A percentile compares a stretch with the other conserved stretches of the same genome.
Conservation (phyloP, 139 green algal genomes). For the Pseudopediastrum boryanum region DNA sequence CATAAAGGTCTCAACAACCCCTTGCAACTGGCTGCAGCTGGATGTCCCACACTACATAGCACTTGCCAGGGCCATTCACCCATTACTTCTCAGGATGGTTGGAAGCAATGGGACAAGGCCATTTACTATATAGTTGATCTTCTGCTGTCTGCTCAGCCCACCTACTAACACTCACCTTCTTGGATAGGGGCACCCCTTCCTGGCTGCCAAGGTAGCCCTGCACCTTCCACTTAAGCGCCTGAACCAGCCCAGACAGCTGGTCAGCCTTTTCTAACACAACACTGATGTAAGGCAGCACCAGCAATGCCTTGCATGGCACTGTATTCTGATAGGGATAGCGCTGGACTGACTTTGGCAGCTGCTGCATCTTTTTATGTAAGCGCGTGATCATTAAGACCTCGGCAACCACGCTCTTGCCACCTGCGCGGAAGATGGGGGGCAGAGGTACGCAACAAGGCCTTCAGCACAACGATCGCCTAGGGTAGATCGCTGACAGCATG, state of each 20-base stretch:
- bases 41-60: too few relatives aligned
- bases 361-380: conserved; percentile 42
- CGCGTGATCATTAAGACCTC: conserved; percentile 76
- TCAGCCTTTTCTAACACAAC: conserved; percentile 71
- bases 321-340: not conserved
- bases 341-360: not conserved
- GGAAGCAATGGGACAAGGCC: too few relatives aligned
- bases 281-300: conserved; percentile 76
- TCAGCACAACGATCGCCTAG: not conserved
- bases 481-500: too few relatives aligned
- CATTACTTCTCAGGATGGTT: too few relatives aligned
- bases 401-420: conserved; percentile 77
- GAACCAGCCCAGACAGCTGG: conserved; percentile 49
- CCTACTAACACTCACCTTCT: not conserved
- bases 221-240: conserved; percentile 23
- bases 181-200: conserved; percentile 17
- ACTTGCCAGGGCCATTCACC: too few relatives aligned
- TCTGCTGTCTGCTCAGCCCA: too few relatives aligned
- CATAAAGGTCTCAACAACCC: too few relatives aligned
- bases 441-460: not conserved
- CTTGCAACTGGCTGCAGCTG: too few relatives aligned
- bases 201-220: conserved; percentile 18
- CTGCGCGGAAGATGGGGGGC: not conserved
- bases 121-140: too few relatives aligned
- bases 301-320: not conserved